Evolutionary conservation across 2,329 filamentous ascomycete species (phyloP), one percentile per base, ranked within the genome.

Genomic region (Ascochyta fabae): DNA sequence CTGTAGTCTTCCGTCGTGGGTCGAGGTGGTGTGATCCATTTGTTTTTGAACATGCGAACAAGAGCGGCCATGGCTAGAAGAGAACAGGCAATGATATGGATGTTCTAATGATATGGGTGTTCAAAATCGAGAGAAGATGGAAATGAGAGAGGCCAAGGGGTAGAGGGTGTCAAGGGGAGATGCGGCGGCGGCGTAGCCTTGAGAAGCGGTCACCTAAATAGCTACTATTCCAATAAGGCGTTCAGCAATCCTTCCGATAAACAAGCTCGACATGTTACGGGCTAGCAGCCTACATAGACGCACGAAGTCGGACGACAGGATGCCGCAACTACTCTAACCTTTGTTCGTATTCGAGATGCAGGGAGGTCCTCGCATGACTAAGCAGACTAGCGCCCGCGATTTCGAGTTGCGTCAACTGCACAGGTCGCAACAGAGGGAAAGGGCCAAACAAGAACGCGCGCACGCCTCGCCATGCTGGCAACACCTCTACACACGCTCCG

Each of bases 61-160:
- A 74, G 44, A 1, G 48, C 61, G 19, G 68, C 58, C 63, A 69
- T 71, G 22, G 23, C 54, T 54, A 58, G 8, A 26, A 41, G 26
- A n/a, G 42, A 13, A 7, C 19, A 6, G 82, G 90, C 58, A 22
- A 46, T 15, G 6, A 8, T 36, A n/a, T 9, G 19, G 36, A 39
- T 24, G 10, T 13, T 36, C 9, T 19, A 22, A 42, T 16, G 8
- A 8, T 36, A n/a, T 9, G 19, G 36, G 24, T 24, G 19, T 13
- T 36, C 9, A 19, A 19, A 19, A 19, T 3, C 15, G 34, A 22
- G 33, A 6, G 40, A 19, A 19, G 16, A 36, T 4, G 19, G 22
- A 48, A 2, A 22, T 8, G 24, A 16, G 10, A 6, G 22, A 23
- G 3, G 33, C 27, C 92, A 96, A 78, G 86, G 92, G 51, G 84